These are phyloP conservation scores for Micractinium sp. DNA, from an alignment of 139 green algal genomes.

Conservation along the genomic window DNA sequence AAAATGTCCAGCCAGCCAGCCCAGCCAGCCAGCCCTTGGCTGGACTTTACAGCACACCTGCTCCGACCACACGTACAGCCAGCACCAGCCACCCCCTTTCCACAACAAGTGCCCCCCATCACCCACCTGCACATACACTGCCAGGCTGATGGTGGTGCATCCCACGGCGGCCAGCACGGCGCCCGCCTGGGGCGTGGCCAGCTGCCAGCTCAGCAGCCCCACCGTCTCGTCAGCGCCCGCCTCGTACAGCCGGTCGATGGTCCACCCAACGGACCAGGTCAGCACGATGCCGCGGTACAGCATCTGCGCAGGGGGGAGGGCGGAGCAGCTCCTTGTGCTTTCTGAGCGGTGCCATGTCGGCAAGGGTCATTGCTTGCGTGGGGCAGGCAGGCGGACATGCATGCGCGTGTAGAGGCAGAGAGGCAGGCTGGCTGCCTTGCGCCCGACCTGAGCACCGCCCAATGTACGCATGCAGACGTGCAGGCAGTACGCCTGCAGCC, in stretches of 20 bases:
- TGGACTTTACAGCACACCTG: neutral
- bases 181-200: slow-evolving; percentile 40
- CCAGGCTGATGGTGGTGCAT: slow-evolving; percentile 24
- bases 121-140: slow-evolving; percentile 28
- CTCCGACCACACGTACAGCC: neutral
- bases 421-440: too few species aligned
- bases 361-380: too few species aligned
- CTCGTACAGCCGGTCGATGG: slow-evolving; percentile 55
- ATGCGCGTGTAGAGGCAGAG: too few species aligned
- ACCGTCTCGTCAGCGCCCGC: slow-evolving; percentile 52
- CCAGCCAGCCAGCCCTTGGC: too few species aligned
- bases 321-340: too few species aligned
- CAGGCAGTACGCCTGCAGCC: too few species aligned
- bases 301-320: neutral
- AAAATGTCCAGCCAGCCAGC: too few species aligned
- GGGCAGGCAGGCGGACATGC: too few species aligned
- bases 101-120: neutral
- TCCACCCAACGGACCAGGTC: slow-evolving; percentile 54
- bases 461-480: neutral
- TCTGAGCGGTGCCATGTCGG: too few species aligned
- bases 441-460: neutral
- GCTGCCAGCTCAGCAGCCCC: slow-evolving; percentile 17
- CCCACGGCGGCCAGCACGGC: slow-evolving; percentile 35
- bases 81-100: neutral
- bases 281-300: slow-evolving; percentile 62